phyloP scores from a whole-genome alignment of 768 basidiomycete species.

The Boletus tomentosulus region DNA sequence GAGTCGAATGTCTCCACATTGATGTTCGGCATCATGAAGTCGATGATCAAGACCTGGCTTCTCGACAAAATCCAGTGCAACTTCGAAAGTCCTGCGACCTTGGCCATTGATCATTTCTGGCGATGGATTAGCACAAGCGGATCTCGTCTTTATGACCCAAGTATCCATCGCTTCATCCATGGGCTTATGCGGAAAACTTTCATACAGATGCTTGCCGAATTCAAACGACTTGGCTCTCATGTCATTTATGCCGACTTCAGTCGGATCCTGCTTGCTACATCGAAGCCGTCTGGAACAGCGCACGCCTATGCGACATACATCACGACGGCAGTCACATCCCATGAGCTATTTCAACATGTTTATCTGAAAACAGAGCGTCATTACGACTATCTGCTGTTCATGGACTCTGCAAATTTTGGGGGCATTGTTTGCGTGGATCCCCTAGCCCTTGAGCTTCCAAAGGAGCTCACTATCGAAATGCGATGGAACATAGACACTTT shows the following conservation, averaged over 20 bases:
- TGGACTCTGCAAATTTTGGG: conserved; percentile 92
- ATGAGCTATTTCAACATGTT: conserved; percentile 94
- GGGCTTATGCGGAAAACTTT: conserved; percentile 98
- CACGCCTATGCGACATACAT: conserved; percentile 96
- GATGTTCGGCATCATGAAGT: conserved; percentile 79
- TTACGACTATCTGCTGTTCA: conserved; percentile 92
- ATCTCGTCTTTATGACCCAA: conserved; percentile 87
- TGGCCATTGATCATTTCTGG: conserved; percentile 94
- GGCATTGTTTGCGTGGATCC: conserved; percentile 86
- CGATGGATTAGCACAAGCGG: conserved; percentile 88
- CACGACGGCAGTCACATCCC: conserved; percentile 85
- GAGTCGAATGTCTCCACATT: conserved; percentile 86
- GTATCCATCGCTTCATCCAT: conserved; percentile 88
- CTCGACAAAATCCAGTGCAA: conserved; percentile 76
- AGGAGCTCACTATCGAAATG: conserved; percentile 72
- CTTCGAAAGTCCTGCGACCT: conserved; percentile 58
- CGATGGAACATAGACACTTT: conserved; percentile 92
- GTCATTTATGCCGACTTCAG: conserved; percentile 94
- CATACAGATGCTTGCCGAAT: conserved; percentile 94
- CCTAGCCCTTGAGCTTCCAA: conserved; percentile 59
- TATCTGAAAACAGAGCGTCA: conserved; percentile 81
- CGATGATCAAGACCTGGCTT: conserved; percentile 89
- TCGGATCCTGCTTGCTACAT: conserved; percentile 84
- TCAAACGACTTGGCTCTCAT: conserved; percentile 89
- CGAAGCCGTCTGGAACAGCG: conserved; percentile 93